Conservation (phyloP, 1,139 yeast species). For the Spencermartinsiella ligniputridi region DNA sequence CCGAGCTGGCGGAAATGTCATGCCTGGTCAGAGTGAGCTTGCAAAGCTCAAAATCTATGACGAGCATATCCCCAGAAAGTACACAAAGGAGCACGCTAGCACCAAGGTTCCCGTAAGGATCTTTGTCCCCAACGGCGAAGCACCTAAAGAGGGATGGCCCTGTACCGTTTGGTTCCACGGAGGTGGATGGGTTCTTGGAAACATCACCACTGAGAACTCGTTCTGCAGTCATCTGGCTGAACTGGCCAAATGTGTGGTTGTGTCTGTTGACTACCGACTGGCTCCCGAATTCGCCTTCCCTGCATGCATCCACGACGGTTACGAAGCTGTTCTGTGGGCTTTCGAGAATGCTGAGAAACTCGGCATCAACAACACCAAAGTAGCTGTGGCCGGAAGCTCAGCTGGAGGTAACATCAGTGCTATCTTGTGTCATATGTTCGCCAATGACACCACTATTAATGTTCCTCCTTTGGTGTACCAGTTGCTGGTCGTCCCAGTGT, state of each 20-base stretch:
- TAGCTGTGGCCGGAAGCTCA: slow-evolving; percentile 47
- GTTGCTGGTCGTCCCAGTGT: slow-evolving; percentile 46
- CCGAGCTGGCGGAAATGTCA: slow-evolving; percentile 44
- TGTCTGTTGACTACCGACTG: slow-evolving; percentile 38
- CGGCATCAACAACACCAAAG: slow-evolving; percentile 34
- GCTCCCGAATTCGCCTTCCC: slow-evolving; percentile 50
- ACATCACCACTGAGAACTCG: slow-evolving; percentile 42
- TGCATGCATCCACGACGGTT: slow-evolving; percentile 46
- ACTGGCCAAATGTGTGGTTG: slow-evolving; percentile 11
- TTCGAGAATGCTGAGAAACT: slow-evolving; percentile 26
- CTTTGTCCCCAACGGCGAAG: slow-evolving; percentile 37
- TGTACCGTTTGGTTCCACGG: slow-evolving; percentile 46
- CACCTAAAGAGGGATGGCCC: slow-evolving; percentile 43
- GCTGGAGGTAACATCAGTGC: slow-evolving; percentile 50
- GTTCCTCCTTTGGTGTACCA: slow-evolving; percentile 42
- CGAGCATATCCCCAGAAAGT: slow-evolving; percentile 37
- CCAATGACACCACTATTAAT: slow-evolving; percentile 23
- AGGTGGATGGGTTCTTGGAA: slow-evolving; percentile 45
- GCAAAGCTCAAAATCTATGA: slow-evolving; percentile 34
- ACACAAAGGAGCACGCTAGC: slow-evolving; percentile 28
- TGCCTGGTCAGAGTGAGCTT: slow-evolving; percentile 42
- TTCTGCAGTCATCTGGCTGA: slow-evolving; percentile 38
- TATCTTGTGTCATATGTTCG: slow-evolving; percentile 40
- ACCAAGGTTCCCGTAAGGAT: slow-evolving; percentile 38
- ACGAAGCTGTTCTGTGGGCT: slow-evolving; percentile 32